Evolutionary conservation across 352 stramenopile species (phyloP).

Genomic region (Phytophthora tentaculata): DNA sequence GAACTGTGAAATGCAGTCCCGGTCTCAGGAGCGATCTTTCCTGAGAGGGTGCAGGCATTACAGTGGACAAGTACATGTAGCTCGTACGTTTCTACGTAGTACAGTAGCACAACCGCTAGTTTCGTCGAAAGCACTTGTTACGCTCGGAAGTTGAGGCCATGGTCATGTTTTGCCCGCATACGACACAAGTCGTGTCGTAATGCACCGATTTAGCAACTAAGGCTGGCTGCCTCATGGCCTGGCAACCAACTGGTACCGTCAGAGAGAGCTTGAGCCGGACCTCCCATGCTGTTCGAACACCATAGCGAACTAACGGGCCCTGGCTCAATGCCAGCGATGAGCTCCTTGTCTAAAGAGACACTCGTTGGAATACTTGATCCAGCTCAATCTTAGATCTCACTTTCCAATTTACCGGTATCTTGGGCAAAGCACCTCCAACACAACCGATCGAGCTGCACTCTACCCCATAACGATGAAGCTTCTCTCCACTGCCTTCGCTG

Average conservation of each 20-base stretch:
- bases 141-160: neutral
- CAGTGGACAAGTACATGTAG: neutral
- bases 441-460: neutral
- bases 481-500: constrained; percentile 13
- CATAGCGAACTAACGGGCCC: constrained; percentile 19
- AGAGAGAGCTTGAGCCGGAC: constrained; percentile 1
- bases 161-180: constrained; percentile 2
- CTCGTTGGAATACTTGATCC: neutral
- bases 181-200: too few relatives aligned
- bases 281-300: constrained; percentile 15
- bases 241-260: neutral
- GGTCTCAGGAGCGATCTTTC: neutral
- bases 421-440: neutral
- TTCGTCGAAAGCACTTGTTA: constrained; percentile 34
- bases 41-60: constrained; percentile 15
- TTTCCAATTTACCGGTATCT: constrained; percentile 29
- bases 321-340: constrained; percentile 16
- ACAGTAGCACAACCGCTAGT: constrained; percentile 6
- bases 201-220: constrained; percentile 2
- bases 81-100: constrained; percentile 11
- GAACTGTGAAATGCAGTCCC: too few relatives aligned
- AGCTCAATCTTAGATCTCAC: constrained; percentile 7
- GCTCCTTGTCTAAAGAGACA: neutral
- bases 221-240: neutral
- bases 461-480: constrained; percentile 5